Conservation (phyloP, 169 alveolate genomes). For the Ichthyophthirius multifiliis region DNA sequence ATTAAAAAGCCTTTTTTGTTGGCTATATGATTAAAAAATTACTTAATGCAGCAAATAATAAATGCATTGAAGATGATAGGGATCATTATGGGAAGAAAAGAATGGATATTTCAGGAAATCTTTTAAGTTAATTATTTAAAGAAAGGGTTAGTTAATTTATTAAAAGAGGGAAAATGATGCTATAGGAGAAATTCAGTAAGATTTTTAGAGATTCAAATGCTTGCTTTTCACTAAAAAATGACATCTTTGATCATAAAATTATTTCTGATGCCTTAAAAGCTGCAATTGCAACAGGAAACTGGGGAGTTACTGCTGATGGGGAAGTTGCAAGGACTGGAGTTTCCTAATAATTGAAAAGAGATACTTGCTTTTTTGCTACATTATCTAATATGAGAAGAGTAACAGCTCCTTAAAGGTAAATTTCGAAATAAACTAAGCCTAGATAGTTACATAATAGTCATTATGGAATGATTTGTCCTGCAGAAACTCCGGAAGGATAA, state of each 20-base stretch:
- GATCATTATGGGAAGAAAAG: conserved; percentile 99
- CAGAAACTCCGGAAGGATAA: conserved; percentile 99
- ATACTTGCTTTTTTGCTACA: conserved; percentile 95
- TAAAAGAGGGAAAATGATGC: too few species aligned
- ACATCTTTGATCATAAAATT: too few species aligned
- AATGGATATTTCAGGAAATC: conserved; percentile 98
- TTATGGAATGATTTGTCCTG: conserved; percentile 99
- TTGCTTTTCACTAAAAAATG: too few species aligned
- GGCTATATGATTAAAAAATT: not conserved
- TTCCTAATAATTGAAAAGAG: conserved; percentile 94
- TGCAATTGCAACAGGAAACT: too few species aligned
- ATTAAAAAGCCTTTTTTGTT: not conserved
- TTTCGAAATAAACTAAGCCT: conserved; percentile 99
- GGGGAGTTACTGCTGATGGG: conserved; percentile 98
- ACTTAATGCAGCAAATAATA: conserved; percentile 94
- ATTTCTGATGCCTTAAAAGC: conserved; percentile 27
- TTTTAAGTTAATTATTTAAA: conserved; percentile 96
- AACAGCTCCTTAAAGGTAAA: conserved; percentile 97
- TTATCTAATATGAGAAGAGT: conserved; percentile 97
- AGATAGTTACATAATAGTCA: conserved; percentile 99
- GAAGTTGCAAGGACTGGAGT: conserved; percentile 98
- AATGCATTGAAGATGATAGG: conserved; percentile 98
- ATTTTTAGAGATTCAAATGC: too few species aligned
- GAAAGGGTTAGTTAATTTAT: too few species aligned
- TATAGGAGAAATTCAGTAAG: too few species aligned